Conservation (phyloP, 139 green algal genomes). For the Picochlorum sp. region DNA sequence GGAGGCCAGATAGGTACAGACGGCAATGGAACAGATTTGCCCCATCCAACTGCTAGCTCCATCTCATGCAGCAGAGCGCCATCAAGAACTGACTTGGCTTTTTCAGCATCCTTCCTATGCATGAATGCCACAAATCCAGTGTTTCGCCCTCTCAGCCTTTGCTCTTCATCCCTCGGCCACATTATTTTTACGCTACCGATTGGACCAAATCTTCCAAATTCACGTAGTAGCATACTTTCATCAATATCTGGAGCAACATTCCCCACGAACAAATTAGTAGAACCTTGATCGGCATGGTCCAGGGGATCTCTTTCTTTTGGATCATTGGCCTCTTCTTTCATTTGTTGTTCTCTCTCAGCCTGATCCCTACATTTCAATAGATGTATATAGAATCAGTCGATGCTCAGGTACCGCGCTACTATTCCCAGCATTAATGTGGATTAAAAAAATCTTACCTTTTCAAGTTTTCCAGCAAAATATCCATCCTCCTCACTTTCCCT, state of each 20-base stretch:
- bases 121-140: constrained; percentile 97
- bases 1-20: constrained; percentile 56
- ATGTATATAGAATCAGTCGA: not conserved
- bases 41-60: constrained; percentile 84
- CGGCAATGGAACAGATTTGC: constrained; percentile 77
- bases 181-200: constrained; percentile 95
- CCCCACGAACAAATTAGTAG: constrained; percentile 87
- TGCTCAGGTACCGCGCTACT: no score
- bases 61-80: constrained; percentile 62
- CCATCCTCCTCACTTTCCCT: constrained; percentile 71
- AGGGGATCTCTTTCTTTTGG: not conserved
- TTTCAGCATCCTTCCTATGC: constrained; percentile 56
- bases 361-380: constrained; percentile 57
- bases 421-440: no score
- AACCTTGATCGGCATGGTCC: not conserved
- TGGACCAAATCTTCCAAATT: constrained; percentile 84
- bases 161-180: constrained; percentile 92
- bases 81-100: constrained; percentile 68
- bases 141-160: constrained; percentile 71
- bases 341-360: constrained; percentile 51
- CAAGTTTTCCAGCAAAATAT: constrained; percentile 80
- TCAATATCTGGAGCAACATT: constrained; percentile 80
- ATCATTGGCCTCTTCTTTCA: constrained; percentile 20
- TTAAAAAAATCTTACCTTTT: constrained; percentile 46
- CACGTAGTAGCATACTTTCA: constrained; percentile 62